These are phyloP conservation scores for Toxoplasma gondii DNA, from an alignment of 169 alveolate species.

Conservation along the genomic window DNA sequence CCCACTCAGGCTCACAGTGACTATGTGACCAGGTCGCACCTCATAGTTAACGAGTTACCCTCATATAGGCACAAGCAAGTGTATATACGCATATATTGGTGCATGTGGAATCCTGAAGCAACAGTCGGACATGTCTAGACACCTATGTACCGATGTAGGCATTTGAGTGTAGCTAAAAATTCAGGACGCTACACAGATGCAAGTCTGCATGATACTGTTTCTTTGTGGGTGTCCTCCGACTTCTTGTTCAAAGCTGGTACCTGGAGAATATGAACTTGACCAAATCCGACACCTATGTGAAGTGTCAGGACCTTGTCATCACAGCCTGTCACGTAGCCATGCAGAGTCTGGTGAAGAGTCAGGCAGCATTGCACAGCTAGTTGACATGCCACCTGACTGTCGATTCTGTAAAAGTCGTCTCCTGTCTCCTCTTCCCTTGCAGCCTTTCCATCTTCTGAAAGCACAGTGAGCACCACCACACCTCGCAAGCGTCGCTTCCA, in stretches of 20 bases:
- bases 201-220: too few species aligned
- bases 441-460: not conserved
- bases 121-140: too few species aligned
- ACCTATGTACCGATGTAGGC: too few species aligned
- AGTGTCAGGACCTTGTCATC: conserved; percentile 73
- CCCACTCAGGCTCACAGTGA: too few species aligned
- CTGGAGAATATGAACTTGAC: conserved; percentile 78
- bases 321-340: conserved; percentile 75
- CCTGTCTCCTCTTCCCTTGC: conserved; percentile 26
- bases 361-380: conserved; percentile 79
- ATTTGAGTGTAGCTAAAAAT: too few species aligned
- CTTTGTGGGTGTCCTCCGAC: too few species aligned
- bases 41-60: not conserved
- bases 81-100: not conserved
- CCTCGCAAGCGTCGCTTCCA: too few species aligned
- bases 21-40: too few species aligned
- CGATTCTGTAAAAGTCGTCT: conserved; percentile 58
- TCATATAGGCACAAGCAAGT: too few species aligned
- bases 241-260: conserved; percentile 44
- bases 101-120: too few species aligned
- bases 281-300: conserved; percentile 82
- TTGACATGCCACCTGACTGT: conserved; percentile 64
- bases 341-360: conserved; percentile 78
- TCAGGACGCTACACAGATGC: too few species aligned
- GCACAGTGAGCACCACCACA: too few species aligned